Base-by-base conservation (phyloP, 768 basidiomycete genomes). In the Mycena albidolilacea region DNA sequence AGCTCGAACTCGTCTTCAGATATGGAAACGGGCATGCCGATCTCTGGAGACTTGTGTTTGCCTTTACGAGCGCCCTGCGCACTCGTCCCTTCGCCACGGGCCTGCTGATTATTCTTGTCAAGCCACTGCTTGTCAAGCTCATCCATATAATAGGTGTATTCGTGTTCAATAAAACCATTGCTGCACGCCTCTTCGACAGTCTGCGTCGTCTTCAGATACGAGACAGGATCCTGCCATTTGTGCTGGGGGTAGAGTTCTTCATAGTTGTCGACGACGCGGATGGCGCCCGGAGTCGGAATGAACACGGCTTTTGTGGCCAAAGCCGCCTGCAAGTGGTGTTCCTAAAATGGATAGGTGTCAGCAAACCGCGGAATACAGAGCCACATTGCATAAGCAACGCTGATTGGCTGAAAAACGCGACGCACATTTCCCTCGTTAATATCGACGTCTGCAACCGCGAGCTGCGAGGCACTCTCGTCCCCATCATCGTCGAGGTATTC, bases 101-200 rank as follows among this genome's bases (percentile, higher is more conserved):
- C 95, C 69, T 93, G 90, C 78, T 93, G 92, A 77, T 98, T 98
- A 79, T 95, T 96, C 83, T 91, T 93, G 77, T 95, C 93, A 41
- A 99, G 88, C 97, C 97, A 99, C 75, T 94, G 93, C 78, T 93
- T 91, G 84, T 99, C 97, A 19, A 93, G 92, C 81, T 99, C 98
- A 77, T 99, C 97, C 94, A 98, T 95, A 75, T 91, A 95, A 79
- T 99, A 98, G 2, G 92, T 91, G 82, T 93, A 93, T 0, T 93
- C 93, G 19, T 72, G 67, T 76, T 93, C 91, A 41, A 89, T 84
- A 69, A 96, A 88, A 12, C 89, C 90, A 74, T 84, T 87, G 5
- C 81, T 81, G 76, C 87, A 85, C 10, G 90, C 85, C 75, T 97
- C 96, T 77, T 99, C 98, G 75, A 94, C 91, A 4, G 94, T 95